A percentile compares a stretch with the other conserved stretches of the same genome.
phyloP scores from a whole-genome alignment of 1,284 basidiomycete genomes.

The Hortiboletus rubellus region DNA sequence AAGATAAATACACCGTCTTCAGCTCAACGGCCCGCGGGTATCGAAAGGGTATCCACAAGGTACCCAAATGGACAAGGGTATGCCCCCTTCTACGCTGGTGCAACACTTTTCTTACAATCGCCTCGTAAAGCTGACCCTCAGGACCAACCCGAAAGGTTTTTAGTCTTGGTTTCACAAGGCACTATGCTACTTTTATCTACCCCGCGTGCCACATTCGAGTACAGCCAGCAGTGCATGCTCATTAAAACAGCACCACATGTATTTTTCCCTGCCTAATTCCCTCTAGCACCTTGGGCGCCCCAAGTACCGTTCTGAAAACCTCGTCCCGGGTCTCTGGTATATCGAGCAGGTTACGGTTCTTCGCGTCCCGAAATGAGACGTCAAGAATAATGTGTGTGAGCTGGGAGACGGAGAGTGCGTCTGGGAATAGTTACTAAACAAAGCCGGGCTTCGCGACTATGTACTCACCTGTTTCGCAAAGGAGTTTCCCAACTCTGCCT shows the following conservation, averaged over 20 bases:
- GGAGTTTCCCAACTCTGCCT: slow-evolving; percentile 75
- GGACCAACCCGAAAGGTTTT: slow-evolving; percentile 89
- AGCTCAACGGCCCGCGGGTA: slow-evolving; percentile 71
- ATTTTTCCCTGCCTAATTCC: slow-evolving; percentile 70
- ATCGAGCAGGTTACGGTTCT: slow-evolving; percentile 73
- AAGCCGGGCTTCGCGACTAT: background rate
- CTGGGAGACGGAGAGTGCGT: slow-evolving; percentile 66
- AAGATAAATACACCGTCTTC: slow-evolving; percentile 97
- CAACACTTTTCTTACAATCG: slow-evolving; percentile 15
- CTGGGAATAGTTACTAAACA: slow-evolving; percentile 40
- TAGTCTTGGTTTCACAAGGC: slow-evolving; percentile 59
- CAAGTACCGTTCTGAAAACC: slow-evolving; percentile 73
- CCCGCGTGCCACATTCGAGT: background rate
- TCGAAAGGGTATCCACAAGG: slow-evolving; percentile 94
- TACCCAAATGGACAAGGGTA: slow-evolving; percentile 92
- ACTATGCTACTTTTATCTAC: slow-evolving; percentile 21
- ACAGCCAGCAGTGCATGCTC: background rate
- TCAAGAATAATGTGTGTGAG: slow-evolving; percentile 83
- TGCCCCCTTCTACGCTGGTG: slow-evolving; percentile 27
- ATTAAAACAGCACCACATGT: slow-evolving; percentile 72
- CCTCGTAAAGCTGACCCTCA: slow-evolving; percentile 64
- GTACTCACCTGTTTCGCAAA: slow-evolving; percentile 68
- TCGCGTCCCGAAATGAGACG: slow-evolving; percentile 65
- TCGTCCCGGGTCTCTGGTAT: slow-evolving; percentile 82
- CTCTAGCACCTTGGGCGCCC: slow-evolving; percentile 57